Percentiles rank a stretch among this genome's conserved stretches.
Conservation (phyloP, 169 alveolate genomes). For the Plasmodium yoelii region DNA sequence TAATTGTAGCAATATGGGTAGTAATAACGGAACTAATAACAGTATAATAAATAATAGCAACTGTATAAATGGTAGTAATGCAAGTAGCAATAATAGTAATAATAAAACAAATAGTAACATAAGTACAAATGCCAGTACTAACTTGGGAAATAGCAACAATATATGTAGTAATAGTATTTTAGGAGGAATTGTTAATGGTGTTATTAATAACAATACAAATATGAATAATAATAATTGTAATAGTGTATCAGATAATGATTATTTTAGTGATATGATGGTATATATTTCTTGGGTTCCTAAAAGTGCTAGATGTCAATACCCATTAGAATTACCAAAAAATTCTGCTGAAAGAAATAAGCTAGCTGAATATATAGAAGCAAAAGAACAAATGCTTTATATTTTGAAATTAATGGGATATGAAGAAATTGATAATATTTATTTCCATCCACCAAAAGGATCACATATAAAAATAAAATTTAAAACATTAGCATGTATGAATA, state of each 20-base stretch:
- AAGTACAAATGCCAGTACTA: not conserved
- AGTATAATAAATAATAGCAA: not conserved
- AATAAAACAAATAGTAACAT: not conserved
- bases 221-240: not conserved
- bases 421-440: conserved; percentile 59
- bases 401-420: conserved; percentile 66
- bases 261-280: conserved; percentile 76
- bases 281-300: conserved; percentile 78
- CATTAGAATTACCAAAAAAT: conserved; percentile 67
- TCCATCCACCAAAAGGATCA: conserved; percentile 78
- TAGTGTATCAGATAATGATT: conserved; percentile 33
- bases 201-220: not conserved
- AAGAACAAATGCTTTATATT: conserved; percentile 70
- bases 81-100: not conserved
- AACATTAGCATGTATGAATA: conserved; percentile 59
- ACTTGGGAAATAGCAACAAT: not conserved
- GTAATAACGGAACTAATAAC: not conserved
- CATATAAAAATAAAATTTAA: conserved; percentile 70
- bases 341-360: conserved; percentile 73
- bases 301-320: conserved; percentile 76
- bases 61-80: not conserved
- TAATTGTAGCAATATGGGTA: not conserved
- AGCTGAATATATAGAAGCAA: conserved; percentile 70
- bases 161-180: not conserved
- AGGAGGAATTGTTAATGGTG: not conserved